These are phyloP conservation scores for Trifolium fragiferum DNA, from an alignment of 306 rosid species.

Conservation along the genomic window DNA sequence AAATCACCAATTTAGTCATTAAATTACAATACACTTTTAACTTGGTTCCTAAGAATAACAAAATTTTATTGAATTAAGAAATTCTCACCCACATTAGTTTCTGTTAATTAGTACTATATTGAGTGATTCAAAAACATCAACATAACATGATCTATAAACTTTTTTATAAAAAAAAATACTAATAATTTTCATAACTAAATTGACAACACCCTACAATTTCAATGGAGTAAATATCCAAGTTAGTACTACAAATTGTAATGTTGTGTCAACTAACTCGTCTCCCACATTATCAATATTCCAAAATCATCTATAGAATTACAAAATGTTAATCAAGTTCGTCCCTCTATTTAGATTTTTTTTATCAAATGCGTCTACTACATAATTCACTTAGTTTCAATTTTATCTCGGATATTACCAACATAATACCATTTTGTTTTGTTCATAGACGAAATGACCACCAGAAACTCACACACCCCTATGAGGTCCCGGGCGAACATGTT, in stretches of 20 bases:
- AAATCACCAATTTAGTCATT: neutral
- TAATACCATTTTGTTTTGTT: neutral
- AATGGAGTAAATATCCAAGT: too few relatives aligned
- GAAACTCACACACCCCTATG: too few relatives aligned
- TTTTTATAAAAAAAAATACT: too few relatives aligned
- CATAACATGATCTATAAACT: neutral
- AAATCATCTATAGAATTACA: too few relatives aligned
- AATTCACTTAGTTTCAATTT: neutral
- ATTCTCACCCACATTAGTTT: neutral
- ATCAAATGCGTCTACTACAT: neutral
- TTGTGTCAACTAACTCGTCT: too few relatives aligned
- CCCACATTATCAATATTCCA: neutral
- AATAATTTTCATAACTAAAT: neutral
- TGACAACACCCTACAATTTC: neutral
- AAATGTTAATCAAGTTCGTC: neutral
- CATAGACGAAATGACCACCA: too few relatives aligned
- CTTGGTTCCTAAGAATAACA: neutral
- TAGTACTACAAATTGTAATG: neutral
- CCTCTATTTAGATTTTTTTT: neutral
- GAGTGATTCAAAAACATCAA: neutral
- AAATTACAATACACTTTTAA: neutral
- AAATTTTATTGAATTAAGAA: neutral
- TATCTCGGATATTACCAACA: neutral
- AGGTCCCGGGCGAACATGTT: too few relatives aligned
- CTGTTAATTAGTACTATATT: neutral